These are phyloP conservation scores for Skeletonema grethae DNA, from an alignment of 108 stramenopile species.

Conservation along the genomic window DNA sequence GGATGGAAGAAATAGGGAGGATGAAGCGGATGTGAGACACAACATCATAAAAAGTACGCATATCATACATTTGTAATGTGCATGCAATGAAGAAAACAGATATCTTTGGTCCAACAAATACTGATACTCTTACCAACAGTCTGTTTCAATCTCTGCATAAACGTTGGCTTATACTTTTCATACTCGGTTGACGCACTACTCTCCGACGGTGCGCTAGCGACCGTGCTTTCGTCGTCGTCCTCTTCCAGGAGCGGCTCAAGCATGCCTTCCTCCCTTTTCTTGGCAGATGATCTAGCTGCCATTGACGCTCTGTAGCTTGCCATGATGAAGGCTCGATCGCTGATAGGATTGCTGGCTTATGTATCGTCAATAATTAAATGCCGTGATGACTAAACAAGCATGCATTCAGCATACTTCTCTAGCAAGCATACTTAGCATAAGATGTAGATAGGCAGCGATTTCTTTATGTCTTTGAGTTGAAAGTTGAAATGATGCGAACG, in stretches of 20 bases:
- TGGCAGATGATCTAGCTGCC: neutral
- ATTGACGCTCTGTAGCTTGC: neutral
- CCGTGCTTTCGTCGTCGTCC: slow-evolving; percentile 2
- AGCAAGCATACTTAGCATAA: too few species aligned
- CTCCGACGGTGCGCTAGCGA: neutral
- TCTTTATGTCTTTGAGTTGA: too few species aligned
- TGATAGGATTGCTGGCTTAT: neutral
- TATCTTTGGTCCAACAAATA: too few species aligned
- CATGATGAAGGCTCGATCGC: neutral
- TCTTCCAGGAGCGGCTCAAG: slow-evolving; percentile 6
- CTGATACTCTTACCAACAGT: neutral
- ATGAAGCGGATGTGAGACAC: neutral
- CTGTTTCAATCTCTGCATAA: neutral
- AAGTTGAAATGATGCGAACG: too few species aligned
- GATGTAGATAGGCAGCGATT: too few species aligned
- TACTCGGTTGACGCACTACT: slow-evolving; percentile 1
- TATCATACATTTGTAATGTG: neutral
- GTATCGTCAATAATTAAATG: neutral
- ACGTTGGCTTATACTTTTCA: neutral
- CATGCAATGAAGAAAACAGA: neutral
- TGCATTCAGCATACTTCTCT: too few species aligned
- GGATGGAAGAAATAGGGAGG: neutral
- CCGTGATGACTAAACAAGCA: too few species aligned
- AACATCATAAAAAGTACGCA: neutral
- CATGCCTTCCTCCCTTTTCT: neutral